Evolutionary conservation across 345 rosid species (phyloP).

Genomic region (Syzygium aqueum): DNA sequence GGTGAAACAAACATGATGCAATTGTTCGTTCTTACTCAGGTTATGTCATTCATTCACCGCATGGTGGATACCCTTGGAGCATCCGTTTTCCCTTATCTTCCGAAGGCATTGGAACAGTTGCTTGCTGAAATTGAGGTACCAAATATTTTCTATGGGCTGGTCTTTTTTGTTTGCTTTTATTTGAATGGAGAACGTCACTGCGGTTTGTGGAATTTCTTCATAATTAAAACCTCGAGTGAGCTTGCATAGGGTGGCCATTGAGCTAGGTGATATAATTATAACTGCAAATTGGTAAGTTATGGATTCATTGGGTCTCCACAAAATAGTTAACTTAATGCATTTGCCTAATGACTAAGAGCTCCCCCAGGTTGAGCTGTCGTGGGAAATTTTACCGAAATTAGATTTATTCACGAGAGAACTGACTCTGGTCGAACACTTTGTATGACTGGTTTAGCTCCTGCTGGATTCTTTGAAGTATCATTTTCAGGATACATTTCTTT

Average conservation of each 20-base stretch:
- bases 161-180: background rate
- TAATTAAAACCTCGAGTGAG: background rate
- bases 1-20: background rate
- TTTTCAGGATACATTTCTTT: background rate
- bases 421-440: background rate
- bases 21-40: slow-evolving; percentile 23
- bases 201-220: background rate
- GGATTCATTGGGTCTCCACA: background rate
- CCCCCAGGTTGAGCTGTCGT: background rate
- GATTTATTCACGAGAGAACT: background rate
- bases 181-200: background rate
- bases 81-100: slow-evolving; percentile 89
- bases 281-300: background rate
- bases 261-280: background rate
- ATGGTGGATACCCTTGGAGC: slow-evolving; percentile 95
- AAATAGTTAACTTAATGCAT: background rate
- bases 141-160: background rate
- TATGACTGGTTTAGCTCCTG: background rate
- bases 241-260: background rate
- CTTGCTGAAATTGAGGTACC: slow-evolving; percentile 91
- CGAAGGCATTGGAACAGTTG: slow-evolving; percentile 82
- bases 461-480: background rate
- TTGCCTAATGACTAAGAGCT: background rate
- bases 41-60: slow-evolving; percentile 88
- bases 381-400: background rate